Base-by-base conservation (phyloP, 768 basidiomycete species). In the Thelephora ganbajun region DNA sequence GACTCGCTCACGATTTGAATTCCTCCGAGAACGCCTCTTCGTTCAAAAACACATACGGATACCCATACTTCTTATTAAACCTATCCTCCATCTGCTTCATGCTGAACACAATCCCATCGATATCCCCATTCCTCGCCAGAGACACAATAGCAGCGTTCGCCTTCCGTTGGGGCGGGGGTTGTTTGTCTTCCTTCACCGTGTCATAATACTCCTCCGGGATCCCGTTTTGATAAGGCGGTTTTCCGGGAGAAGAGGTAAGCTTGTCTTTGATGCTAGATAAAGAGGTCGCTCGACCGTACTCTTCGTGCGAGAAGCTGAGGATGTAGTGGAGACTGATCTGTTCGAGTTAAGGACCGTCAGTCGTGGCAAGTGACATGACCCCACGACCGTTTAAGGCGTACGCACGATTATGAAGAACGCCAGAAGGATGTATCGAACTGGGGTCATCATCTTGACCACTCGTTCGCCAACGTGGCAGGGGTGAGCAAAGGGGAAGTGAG, bases 1-100 rank as follows among this genome's bases (percentile, higher is more conserved):
- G 58, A 35, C 3, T 30, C 39, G 54, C 70, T 36, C 48, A 80
- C 76, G 66, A 62, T 58, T 81, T 84, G 65, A 89, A 88, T 34
- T 79, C 74, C 5, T 81, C 76, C 2, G 74, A 72, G 59, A 88
- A 89, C 0, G 75, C 74, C 53, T 79, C 79, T 45, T 92, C 88
- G 59, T 92, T 91, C 35, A 93, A 69, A 56, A 91, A 77, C n/a
- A 85, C 77, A 66, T 81, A 91, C 7, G 86, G 84, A 61, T 91
- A 91, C 41, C 67, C 66, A 53, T 69, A 77, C 55, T 73, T 70
- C 51, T 73, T 70, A 59, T 80, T 80, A 63, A 78, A 79, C 16
- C 74, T 63, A 52, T 72, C 69, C 61, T 80, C 78, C 64, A 77
- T 67, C 58, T 74, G 71, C 59, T 73, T 72, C 58, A 77, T 68